Base-by-base conservation (phyloP, 2,329 filamentous ascomycete species). In the Esteya vermicola region DNA sequence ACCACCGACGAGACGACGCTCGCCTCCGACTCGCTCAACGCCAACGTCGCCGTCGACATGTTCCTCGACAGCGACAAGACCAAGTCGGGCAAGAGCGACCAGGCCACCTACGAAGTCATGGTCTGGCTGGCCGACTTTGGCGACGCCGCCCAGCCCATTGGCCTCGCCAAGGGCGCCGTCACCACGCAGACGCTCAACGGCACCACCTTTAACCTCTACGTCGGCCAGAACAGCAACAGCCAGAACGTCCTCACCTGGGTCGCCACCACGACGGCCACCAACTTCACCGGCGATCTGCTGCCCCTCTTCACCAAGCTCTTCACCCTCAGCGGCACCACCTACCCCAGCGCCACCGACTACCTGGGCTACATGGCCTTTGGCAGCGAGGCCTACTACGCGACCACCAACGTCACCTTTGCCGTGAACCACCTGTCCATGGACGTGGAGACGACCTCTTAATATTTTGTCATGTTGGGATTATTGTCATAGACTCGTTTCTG, bases 21-120 rank as follows among this genome's bases (percentile, higher is more conserved):
- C 12, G 50, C 44, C 3, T 43, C 52, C 0, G 52, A 54, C n/a
- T 45, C 50, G 0, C 53, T 71, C 43, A 68, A 70, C 47, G 56
- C 67, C 52, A 75, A 75, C 57, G 68, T 75, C 26, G 70, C 69
- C 27, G 57, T 75, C 44, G 71, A 75, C 56, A 70, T 75, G 62
- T 75, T 74, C 54, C 54, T 74, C 40, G 70, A 72, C 46, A 51
- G 48, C 21, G 59, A 70, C 50, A 51, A 60, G 40, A 48, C 45
- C 1, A 60, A 52, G 1, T 56, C 71, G 0, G 43, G 52, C 33
- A 52, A 64, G 51, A 65, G 59, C 32, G 51, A 51, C 1, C 56
- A 57, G 5, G 64, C 71, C 3, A 48, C 50, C 9, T 67, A 63
- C 54, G 71, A 75, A 56, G 58, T 75, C 54, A 74, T 74, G 68